Percentiles rank a stretch among this genome's conserved stretches.
Conservation (phyloP, 2,329 filamentous ascomycete genomes). For the Epichloe gansuensis region DNA sequence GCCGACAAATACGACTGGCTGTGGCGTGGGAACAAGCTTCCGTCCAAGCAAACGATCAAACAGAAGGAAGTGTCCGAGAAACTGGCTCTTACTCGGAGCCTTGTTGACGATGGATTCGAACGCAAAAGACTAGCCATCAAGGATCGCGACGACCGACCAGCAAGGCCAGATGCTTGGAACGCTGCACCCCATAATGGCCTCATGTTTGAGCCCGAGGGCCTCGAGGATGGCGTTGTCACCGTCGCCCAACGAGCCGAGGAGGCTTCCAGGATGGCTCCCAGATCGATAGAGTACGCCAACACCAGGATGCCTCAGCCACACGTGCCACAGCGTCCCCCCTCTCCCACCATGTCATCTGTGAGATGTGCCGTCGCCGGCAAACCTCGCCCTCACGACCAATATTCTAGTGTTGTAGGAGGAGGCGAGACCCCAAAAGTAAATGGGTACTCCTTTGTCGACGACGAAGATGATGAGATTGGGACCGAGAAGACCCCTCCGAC, state of each 20-base stretch:
- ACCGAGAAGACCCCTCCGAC: conserved; percentile 18
- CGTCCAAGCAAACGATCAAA: conserved; percentile 61
- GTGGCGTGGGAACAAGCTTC: conserved; percentile 78
- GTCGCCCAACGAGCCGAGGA: conserved; percentile 55
- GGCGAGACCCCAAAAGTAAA: conserved; percentile 81
- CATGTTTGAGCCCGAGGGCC: conserved; percentile 68
- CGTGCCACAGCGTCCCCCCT: conserved; percentile 43
- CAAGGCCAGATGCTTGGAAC: conserved; percentile 66
- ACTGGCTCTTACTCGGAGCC: conserved; percentile 30
- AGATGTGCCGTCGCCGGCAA: conserved; percentile 71
- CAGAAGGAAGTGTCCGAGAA: conserved; percentile 49
- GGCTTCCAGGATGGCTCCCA: conserved; percentile 61
- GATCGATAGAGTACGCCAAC: conserved; percentile 67
- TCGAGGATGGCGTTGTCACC: conserved; percentile 48
- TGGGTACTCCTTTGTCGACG: conserved; percentile 88
- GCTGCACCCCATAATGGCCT: conserved; percentile 63
- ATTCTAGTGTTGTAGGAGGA: conserved; percentile 42
- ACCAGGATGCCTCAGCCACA: conserved; percentile 56
- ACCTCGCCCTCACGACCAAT: conserved; percentile 47
- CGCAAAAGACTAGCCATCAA: conserved; percentile 49
- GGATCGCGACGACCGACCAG: conserved; percentile 57
- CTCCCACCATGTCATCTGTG: conserved; percentile 73
- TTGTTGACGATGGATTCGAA: conserved; percentile 44
- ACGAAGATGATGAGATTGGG: conserved; percentile 42
- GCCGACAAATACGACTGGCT: conserved; percentile 82